Evolutionary conservation across 768 basidiomycete species (phyloP).

Genomic region (Podaxis mareebaensis): DNA sequence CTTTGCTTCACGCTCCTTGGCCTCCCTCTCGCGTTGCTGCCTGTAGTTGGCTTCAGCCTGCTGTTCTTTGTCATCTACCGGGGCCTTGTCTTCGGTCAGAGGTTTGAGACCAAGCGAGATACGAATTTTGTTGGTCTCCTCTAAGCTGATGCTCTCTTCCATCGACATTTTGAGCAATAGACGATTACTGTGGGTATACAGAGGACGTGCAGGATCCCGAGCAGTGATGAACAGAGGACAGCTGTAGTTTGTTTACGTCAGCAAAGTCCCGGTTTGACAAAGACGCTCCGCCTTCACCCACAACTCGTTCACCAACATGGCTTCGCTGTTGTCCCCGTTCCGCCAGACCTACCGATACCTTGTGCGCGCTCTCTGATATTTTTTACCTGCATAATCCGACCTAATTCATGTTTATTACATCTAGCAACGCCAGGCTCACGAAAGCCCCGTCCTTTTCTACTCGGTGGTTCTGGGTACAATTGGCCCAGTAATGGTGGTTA

Average conservation of each 20-base stretch:
- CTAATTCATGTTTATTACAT: slow-evolving; percentile 11
- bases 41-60: slow-evolving; percentile 88
- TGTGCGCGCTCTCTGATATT: slow-evolving; percentile 23
- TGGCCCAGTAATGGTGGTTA: slow-evolving; percentile 73
- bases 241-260: slow-evolving; percentile 13
- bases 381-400: background rate
- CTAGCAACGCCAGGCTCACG: slow-evolving; percentile 90
- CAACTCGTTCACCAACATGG: slow-evolving; percentile 32
- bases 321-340: slow-evolving; percentile 46
- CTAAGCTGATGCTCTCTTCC: slow-evolving; percentile 89
- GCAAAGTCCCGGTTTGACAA: slow-evolving; percentile 8
- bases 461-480: slow-evolving; percentile 72
- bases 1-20: slow-evolving; percentile 76
- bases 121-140: slow-evolving; percentile 96
- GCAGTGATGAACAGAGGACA: background rate
- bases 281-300: background rate
- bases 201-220: background rate
- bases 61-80: slow-evolving; percentile 75
- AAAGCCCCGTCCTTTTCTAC: slow-evolving; percentile 89
- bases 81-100: slow-evolving; percentile 76
- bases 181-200: slow-evolving; percentile 22
- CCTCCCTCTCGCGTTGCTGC: slow-evolving; percentile 66
- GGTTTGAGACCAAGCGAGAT: slow-evolving; percentile 93
- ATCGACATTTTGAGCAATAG: slow-evolving; percentile 50
- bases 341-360: slow-evolving; percentile 54